These are phyloP conservation scores for Tolypocladium nubicola DNA, from an alignment of 2,329 filamentous ascomycete species.

Conservation along the genomic window DNA sequence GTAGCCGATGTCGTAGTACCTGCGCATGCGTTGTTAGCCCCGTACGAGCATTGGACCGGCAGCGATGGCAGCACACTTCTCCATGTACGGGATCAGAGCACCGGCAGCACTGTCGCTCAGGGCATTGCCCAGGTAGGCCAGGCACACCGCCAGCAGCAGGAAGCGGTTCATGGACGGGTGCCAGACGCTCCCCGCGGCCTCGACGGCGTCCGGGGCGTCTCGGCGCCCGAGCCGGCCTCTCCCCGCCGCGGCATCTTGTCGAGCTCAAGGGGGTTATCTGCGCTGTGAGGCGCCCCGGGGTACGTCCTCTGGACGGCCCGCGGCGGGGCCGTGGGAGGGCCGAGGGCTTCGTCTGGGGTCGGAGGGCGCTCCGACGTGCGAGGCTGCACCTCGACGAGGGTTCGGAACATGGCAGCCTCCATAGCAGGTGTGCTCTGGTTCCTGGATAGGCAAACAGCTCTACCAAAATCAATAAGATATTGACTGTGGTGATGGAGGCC, in stretches of 20 bases:
- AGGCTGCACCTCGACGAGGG: conserved; percentile 21
- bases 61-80: conserved; percentile 31
- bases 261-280: conserved; percentile 18
- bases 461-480: neutral
- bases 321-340: conserved; percentile 18
- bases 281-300: conserved; percentile 24
- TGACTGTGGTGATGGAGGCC: no score
- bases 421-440: conserved; percentile 9
- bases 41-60: neutral
- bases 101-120: conserved; percentile 68
- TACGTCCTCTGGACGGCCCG: conserved; percentile 27
- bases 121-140: conserved; percentile 59
- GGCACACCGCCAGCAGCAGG: conserved; percentile 52
- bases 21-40: conserved; percentile 10
- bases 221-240: conserved; percentile 2
- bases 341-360: conserved; percentile 9
- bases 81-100: conserved; percentile 72
- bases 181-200: conserved; percentile 45
- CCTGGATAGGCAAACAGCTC: neutral
- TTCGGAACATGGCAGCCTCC: conserved; percentile 21
- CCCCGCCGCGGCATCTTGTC: conserved; percentile 9
- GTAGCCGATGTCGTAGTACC: conserved; percentile 64
- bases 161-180: conserved; percentile 59
- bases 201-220: conserved; percentile 23
- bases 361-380: conserved; percentile 5